Percentiles rank a stretch among this genome's conserved stretches.
Evolutionary conservation across 148 eudicot species (phyloP).

Genomic region (Heliamphora exappendiculata): DNA sequence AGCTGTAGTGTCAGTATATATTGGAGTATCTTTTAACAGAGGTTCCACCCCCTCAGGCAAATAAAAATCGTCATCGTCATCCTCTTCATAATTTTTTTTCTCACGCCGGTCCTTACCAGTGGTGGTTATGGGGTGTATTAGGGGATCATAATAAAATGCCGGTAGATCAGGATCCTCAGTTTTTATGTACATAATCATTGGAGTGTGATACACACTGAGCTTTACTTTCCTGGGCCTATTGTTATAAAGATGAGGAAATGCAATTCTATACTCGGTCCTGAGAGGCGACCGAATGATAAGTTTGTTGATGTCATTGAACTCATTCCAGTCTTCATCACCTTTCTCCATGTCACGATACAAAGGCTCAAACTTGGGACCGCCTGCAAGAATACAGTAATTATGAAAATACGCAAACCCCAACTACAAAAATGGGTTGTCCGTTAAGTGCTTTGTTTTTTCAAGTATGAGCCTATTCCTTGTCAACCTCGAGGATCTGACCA

Average conservation of each 20-base stretch:
- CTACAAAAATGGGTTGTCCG: background rate
- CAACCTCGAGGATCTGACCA: background rate
- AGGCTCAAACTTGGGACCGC: conserved; percentile 99
- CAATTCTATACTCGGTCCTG: conserved; percentile 91
- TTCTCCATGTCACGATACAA: conserved; percentile 99
- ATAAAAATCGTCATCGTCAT: conserved; percentile 77
- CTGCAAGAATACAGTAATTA: conserved; percentile 37
- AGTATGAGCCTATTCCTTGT: background rate
- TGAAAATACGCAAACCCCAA: background rate
- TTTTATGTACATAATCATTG: conserved; percentile 94
- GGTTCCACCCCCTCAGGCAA: conserved; percentile 95
- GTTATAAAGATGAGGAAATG: conserved; percentile 96
- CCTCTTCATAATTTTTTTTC: conserved; percentile 59
- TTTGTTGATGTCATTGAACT: conserved; percentile 95
- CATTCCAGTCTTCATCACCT: conserved; percentile 99
- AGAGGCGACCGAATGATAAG: conserved; percentile 95
- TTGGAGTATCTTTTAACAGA: conserved; percentile 54
- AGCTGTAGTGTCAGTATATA: conserved; percentile 96
- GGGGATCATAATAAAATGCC: conserved; percentile 95
- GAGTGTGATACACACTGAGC: conserved; percentile 91
- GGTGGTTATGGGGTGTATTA: conserved; percentile 85
- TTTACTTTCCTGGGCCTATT: conserved; percentile 95
- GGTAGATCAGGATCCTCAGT: conserved; percentile 99
- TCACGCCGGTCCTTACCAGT: conserved; percentile 61
- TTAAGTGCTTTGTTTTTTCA: background rate